Percentiles rank a stretch among this genome's conserved stretches.
These are phyloP conservation scores for Phyllachora maydis DNA, from an alignment of 2,329 filamentous ascomycete genomes.

Conservation along the genomic window DNA sequence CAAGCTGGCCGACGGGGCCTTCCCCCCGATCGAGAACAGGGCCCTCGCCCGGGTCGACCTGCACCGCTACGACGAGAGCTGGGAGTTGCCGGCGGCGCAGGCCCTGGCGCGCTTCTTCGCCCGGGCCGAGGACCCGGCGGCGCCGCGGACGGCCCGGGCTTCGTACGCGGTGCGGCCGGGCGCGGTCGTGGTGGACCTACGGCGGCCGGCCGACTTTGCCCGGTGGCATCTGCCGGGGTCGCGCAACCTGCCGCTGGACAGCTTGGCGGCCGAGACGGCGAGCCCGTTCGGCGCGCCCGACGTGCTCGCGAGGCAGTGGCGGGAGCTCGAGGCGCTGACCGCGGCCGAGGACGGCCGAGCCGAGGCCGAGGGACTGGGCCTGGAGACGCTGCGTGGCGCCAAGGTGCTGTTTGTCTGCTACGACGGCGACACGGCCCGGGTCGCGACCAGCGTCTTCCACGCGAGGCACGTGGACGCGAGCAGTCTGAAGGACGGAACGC, in stretches of 20 bases:
- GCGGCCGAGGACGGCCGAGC: slow-evolving; percentile 7
- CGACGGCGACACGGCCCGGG: slow-evolving; percentile 28
- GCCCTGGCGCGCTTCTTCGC: slow-evolving; percentile 15
- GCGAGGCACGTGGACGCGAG: slow-evolving; percentile 24
- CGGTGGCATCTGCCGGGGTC: slow-evolving; percentile 20
- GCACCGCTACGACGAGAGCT: slow-evolving; percentile 32
- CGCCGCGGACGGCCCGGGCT: slow-evolving; percentile 12
- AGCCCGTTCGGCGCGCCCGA: slow-evolving; percentile 24
- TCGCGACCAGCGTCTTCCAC: slow-evolving; percentile 30
- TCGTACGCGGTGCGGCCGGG: slow-evolving; percentile 5
- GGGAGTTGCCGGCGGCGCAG: slow-evolving; percentile 22
- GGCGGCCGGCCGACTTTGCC: slow-evolving; percentile 18
- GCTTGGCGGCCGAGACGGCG: slow-evolving; percentile 11
- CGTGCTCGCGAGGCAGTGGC: slow-evolving; percentile 23
- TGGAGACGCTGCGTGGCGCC: no score
- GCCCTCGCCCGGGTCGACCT: slow-evolving; percentile 25
- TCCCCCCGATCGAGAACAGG: slow-evolving; percentile 25
- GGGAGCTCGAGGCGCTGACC: slow-evolving; percentile 16
- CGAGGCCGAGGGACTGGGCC: slow-evolving; percentile 9
- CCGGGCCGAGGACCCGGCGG: slow-evolving; percentile 1
- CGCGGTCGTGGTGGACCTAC: slow-evolving; percentile 20
- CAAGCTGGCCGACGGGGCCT: slow-evolving; percentile 25
- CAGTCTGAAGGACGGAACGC: slow-evolving; percentile 24
- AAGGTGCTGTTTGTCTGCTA: slow-evolving; percentile 28
- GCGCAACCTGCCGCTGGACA: slow-evolving; percentile 20